These are phyloP conservation scores for Achaetomium macrosporum DNA, from an alignment of 2,329 filamentous ascomycete genomes.

Conservation along the genomic window DNA sequence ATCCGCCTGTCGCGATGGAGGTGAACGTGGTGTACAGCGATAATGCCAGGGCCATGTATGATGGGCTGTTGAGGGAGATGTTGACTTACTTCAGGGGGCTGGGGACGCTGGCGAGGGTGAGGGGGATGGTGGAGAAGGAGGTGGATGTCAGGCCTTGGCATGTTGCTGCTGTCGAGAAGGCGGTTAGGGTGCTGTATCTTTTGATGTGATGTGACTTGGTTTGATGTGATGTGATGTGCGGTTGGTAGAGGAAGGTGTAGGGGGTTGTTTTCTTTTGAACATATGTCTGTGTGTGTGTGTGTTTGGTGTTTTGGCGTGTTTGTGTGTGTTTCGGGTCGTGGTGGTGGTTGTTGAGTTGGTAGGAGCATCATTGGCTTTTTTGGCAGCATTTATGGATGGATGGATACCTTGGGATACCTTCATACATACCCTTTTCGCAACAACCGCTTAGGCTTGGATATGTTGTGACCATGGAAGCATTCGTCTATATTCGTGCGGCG, in stretches of 20 bases:
- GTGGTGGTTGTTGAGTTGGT: background rate
- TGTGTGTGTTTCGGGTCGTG: background rate
- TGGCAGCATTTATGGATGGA: constrained; percentile 2
- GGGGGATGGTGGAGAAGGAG: constrained; percentile 55
- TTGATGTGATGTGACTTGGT: constrained; percentile 50
- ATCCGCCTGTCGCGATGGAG: constrained; percentile 56
- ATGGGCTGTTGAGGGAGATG: constrained; percentile 64
- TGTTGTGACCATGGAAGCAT: background rate
- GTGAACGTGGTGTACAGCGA: constrained; percentile 58
- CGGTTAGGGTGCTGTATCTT: constrained; percentile 57
- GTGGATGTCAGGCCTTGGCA: constrained; percentile 70
- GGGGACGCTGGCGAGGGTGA: constrained; percentile 61
- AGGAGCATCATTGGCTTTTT: background rate
- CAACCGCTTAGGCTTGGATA: background rate
- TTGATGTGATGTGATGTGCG: background rate
- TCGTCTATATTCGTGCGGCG: background rate
- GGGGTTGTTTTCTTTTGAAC: background rate
- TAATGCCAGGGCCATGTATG: constrained; percentile 46
- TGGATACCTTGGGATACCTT: constrained; percentile 2
- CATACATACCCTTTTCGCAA: background rate
- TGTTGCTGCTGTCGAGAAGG: constrained; percentile 65
- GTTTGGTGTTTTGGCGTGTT: constrained; percentile 2
- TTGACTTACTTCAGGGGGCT: constrained; percentile 63
- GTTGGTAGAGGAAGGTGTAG: background rate
- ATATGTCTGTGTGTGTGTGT: background rate